phyloP scores from a whole-genome alignment of 306 rosid species.

The Vachellia collinsii region DNA sequence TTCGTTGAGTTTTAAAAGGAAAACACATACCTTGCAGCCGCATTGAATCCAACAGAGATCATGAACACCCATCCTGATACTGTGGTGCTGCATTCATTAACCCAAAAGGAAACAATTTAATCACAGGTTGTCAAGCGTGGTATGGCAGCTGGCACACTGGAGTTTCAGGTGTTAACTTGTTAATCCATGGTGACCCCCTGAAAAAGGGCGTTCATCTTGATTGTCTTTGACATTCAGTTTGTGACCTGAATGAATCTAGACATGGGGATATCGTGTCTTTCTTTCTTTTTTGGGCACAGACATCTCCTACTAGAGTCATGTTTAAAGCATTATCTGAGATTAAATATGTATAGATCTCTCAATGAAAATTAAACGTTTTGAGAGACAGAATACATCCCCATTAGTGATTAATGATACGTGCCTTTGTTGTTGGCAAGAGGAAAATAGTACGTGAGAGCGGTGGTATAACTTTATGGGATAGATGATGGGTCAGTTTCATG shows the following conservation, averaged over 20 bases:
- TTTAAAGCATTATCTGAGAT: too few species aligned
- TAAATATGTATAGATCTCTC: too few species aligned
- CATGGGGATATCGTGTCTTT: neutral
- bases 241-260: neutral
- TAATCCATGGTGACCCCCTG: neutral
- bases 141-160: neutral
- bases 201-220: neutral
- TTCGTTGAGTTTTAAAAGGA: neutral
- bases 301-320: too few species aligned
- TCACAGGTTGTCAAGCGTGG: neutral
- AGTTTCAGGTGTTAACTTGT: neutral
- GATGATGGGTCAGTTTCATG: too few species aligned
- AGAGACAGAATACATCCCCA: too few species aligned
- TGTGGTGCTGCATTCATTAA: constrained; percentile 75
- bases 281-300: too few species aligned
- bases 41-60: constrained; percentile 86
- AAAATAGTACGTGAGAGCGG: neutral
- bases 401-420: neutral
- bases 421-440: neutral
- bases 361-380: too few species aligned
- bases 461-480: neutral
- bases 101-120: too few species aligned
- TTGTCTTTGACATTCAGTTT: neutral
- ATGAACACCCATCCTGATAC: constrained; percentile 74
- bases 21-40: constrained; percentile 74